Conservation (phyloP, 106 monocot genomes). For the Xerophyta viscosa region DNA sequence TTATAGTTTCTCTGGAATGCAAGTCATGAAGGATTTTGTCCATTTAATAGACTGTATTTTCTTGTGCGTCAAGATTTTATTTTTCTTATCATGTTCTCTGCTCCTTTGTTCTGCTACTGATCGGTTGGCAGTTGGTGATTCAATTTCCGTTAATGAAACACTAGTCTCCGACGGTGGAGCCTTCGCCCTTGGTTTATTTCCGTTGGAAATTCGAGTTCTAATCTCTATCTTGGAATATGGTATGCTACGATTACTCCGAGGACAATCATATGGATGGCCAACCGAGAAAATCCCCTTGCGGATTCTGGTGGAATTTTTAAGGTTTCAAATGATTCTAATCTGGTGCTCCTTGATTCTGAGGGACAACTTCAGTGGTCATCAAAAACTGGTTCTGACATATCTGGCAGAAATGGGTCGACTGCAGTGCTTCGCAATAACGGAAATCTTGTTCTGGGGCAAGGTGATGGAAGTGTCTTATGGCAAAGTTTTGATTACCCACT, state of each 20-base stretch:
- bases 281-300: constrained; percentile 26
- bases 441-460: constrained; percentile 15
- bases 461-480: constrained; percentile 3
- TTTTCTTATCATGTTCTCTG: constrained; percentile 1
- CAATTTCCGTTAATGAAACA: constrained; percentile 8
- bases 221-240: constrained; percentile 24
- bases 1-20: too few species aligned
- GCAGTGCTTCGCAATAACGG: constrained; percentile 12
- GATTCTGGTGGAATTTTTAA: constrained; percentile 12
- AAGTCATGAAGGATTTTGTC: too few species aligned
- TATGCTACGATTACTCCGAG: constrained; percentile 10
- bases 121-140: constrained; percentile 7
- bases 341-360: constrained; percentile 1
- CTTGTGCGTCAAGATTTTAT: neutral
- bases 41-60: neutral
- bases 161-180: constrained; percentile 15
- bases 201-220: constrained; percentile 3
- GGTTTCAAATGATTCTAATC: constrained; percentile 7
- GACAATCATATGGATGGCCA: constrained; percentile 39
- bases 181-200: constrained; percentile 25
- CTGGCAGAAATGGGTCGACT: neutral
- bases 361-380: constrained; percentile 15
- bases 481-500: constrained; percentile 20
- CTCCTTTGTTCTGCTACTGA: constrained; percentile 9
- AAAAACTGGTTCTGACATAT: neutral